Base-by-base conservation (phyloP, 805 yeast genomes). In the Lipomyces yamanashiensis region DNA sequence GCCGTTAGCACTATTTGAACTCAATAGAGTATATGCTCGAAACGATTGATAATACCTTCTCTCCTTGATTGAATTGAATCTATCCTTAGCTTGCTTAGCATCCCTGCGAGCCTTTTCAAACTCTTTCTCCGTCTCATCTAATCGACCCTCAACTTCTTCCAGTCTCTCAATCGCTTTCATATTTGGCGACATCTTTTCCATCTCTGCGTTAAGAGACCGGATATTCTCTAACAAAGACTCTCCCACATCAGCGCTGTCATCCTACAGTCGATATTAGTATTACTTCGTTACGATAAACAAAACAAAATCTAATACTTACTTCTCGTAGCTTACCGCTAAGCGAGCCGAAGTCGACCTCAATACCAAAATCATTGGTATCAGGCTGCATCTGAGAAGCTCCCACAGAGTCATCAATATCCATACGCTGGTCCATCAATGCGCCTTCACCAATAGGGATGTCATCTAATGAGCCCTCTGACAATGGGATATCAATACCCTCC, bases 111-210 rank as follows among this genome's bases (percentile, higher is more conserved):
- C 86, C 41, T 75, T 76, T 8, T 82, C 81, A 57, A 88, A 85
- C 70, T 89, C 95, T 19, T 79, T 76, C 61, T 89, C 96, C 54
- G 87, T 81, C 7, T 81, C 85, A 8, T 81, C 79, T 41, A 88
- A 79, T 67, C 85, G 84, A 7, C 74, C 78, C 66, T 88, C 86
- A 8, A 88, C 89, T 58, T 88, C 92, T 41, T 79, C 81, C 50
- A 90, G 81, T 70, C 97, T 81, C 58, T 89, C 96, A 37, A 83
- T 77, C 0, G 97, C 97, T 68, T 88, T 88, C 44, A 85, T 80
- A 74, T 91, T 91, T n/a, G 97, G 97, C 39, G 90, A 85, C 71
- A 91, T 77, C 54, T 73, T 64, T 36, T 75, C 77, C 43, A 75
- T 63, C 44, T 74, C 75, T 9, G 69, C 64, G 0, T 64, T 49